Conservation (phyloP, 441 rosid genomes). For the Aquilaria agallochum region DNA sequence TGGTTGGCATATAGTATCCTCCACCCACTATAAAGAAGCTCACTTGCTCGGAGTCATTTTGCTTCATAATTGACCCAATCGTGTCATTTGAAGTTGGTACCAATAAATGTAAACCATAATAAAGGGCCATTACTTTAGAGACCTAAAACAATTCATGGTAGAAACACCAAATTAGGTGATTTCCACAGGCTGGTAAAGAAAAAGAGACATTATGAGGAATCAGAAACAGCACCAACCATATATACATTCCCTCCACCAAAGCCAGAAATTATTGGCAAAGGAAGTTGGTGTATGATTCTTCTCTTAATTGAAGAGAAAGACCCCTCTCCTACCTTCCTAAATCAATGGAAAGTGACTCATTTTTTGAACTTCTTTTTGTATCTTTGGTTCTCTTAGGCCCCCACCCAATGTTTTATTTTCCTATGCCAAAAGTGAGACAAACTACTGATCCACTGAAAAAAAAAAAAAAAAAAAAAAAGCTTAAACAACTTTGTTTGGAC, state of each 20-base stretch:
- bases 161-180: conserved; percentile 1
- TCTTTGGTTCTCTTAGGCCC: conserved; percentile 2
- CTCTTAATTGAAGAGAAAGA: conserved; percentile 7
- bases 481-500: background rate
- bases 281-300: conserved; percentile 27
- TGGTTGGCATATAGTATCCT: no score
- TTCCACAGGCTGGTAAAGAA: conserved; percentile 26
- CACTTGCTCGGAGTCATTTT: no score
- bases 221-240: conserved; percentile 22
- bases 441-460: conserved; percentile 13
- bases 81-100: no score
- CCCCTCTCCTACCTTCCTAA: conserved; percentile 17
- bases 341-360: conserved; percentile 16
- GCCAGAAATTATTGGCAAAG: conserved; percentile 12
- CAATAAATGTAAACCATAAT: no score
- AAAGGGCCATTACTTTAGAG: no score
- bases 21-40: no score
- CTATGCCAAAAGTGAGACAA: conserved; percentile 11
- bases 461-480: background rate
- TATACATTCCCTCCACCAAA: conserved; percentile 19
- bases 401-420: conserved; percentile 3
- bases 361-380: background rate
- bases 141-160: no score
- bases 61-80: no score
- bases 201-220: conserved; percentile 4